Evolutionary conservation across 805 yeast genomes (phyloP).

Genomic region (Candida mattraensis): DNA sequence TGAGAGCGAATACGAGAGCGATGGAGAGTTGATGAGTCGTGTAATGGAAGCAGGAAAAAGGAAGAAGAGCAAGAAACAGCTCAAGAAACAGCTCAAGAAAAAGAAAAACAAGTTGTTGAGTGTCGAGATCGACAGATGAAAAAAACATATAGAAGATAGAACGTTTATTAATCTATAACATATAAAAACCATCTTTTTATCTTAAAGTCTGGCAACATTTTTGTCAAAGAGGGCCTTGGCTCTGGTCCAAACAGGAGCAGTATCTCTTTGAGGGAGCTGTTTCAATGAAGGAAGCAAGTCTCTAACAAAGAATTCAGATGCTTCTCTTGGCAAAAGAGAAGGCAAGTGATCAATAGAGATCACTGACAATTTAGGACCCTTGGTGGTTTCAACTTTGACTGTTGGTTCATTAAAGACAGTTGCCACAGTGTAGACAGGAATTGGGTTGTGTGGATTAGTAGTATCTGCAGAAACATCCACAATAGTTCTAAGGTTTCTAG

Average conservation of each 20-base stretch:
- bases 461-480: slow-evolving; percentile 99
- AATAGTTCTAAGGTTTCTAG: slow-evolving; percentile 83
- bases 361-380: slow-evolving; percentile 86
- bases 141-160: slow-evolving; percentile 3
- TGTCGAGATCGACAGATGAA: too few relatives aligned
- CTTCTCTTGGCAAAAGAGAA: slow-evolving; percentile 92
- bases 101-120: slow-evolving; percentile 43
- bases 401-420: slow-evolving; percentile 92
- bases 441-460: slow-evolving; percentile 96
- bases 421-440: slow-evolving; percentile 88
- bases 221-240: slow-evolving; percentile 82
- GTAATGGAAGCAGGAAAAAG: slow-evolving; percentile 60
- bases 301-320: slow-evolving; percentile 85
- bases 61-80: slow-evolving; percentile 41
- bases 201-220: slow-evolving; percentile 69
- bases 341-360: slow-evolving; percentile 97
- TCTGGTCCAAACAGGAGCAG: slow-evolving; percentile 88
- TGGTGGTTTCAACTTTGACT: slow-evolving; percentile 72
- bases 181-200: background rate
- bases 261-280: slow-evolving; percentile 76
- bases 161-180: too few relatives aligned
- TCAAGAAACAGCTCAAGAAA: slow-evolving; percentile 46
- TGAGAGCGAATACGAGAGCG: slow-evolving; percentile 75
- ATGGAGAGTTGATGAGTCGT: slow-evolving; percentile 63
- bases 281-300: slow-evolving; percentile 89